These are phyloP conservation scores for Cucumis sativus DNA, from an alignment of 306 rosid species.

Conservation along the genomic window Cucumber_9930_V3 NC_026660.2:4738001-4738500, in stretches of 20 bases:
- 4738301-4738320: neutral
- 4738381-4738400: neutral
- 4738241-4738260: constrained; percentile 3
- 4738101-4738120: neutral
- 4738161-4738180: neutral
- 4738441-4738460: too few relatives aligned
- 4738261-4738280: neutral
- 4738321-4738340: neutral
- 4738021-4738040: constrained; percentile 7
- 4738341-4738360: neutral
- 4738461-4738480: too few relatives aligned
- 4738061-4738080: neutral
- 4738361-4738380: constrained; percentile 6
- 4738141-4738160: neutral
- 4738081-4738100: constrained; percentile 6
- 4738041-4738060: neutral
- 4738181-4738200: neutral
- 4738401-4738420: neutral
- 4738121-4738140: neutral
- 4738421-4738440: neutral
- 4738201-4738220: neutral
- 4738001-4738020: neutral
- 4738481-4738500: too few relatives aligned
- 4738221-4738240: neutral
- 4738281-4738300: neutral